A percentile compares a stretch with the other conserved stretches of the same genome.
phyloP scores from a whole-genome alignment of 2,329 filamentous ascomycete genomes.

The Mycosphaerella sp. region DNA sequence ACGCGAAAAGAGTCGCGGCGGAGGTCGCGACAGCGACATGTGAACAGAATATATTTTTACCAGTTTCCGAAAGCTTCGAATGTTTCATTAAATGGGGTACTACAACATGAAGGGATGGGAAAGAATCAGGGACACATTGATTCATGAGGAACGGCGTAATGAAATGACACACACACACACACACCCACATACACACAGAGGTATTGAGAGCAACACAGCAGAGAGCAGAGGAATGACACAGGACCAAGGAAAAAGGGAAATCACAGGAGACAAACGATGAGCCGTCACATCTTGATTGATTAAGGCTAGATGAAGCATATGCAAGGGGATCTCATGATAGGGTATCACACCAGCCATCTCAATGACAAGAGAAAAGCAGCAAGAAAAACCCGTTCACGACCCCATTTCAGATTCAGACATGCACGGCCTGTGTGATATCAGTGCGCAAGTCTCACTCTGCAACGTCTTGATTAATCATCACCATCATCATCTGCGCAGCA shows the following conservation, averaged over 20 bases:
- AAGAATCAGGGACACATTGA: background rate
- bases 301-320: no score
- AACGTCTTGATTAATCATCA: no score
- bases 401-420: no score
- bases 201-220: background rate
- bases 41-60: background rate
- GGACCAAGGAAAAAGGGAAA: background rate
- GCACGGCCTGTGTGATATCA: no score
- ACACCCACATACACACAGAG: no score
- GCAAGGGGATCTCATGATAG: no score
- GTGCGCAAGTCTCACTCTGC: no score
- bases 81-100: background rate
- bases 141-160: background rate
- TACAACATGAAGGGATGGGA: background rate
- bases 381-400: no score
- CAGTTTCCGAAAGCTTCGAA: background rate
- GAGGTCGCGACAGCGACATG: constrained; percentile 12
- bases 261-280: background rate
- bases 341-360: background rate
- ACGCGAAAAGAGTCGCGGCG: constrained; percentile 29
- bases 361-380: no score
- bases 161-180: background rate
- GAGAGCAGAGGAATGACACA: background rate
- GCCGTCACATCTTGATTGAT: no score
- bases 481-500: no score